Evolutionary conservation across 345 rosid species (phyloP).

Genomic region (Hibiscus syriacus): DNA sequence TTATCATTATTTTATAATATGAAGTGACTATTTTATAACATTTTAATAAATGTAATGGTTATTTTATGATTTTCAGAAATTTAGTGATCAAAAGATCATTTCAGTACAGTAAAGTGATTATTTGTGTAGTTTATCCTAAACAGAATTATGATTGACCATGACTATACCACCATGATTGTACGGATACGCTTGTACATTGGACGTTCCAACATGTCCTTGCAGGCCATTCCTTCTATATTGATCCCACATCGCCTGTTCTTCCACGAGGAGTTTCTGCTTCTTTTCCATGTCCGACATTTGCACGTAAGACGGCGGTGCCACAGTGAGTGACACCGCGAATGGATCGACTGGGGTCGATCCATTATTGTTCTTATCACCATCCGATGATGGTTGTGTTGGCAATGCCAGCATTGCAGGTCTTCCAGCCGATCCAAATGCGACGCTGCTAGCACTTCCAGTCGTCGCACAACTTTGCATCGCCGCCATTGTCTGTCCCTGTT

Average conservation of each 20-base stretch:
- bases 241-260: conserved; percentile 61
- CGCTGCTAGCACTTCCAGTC: conserved; percentile 27
- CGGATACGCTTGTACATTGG: conserved; percentile 24
- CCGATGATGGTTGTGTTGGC: conserved; percentile 37
- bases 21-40: too few relatives aligned
- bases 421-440: conserved; percentile 20
- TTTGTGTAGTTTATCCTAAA: too few relatives aligned
- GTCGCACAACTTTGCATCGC: conserved; percentile 19
- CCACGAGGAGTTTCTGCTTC: conserved; percentile 42
- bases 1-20: too few relatives aligned
- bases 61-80: too few relatives aligned
- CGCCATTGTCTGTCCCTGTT: conserved; percentile 29
- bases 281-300: conserved; percentile 61
- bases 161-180: conserved; percentile 22
- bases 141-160: conserved; percentile 16
- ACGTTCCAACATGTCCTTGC: conserved; percentile 39
- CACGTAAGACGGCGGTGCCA: conserved; percentile 48
- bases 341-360: conserved; percentile 25
- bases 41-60: too few relatives aligned
- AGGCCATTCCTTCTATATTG: conserved; percentile 40
- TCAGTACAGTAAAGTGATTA: too few relatives aligned
- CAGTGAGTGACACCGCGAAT: conserved; percentile 37
- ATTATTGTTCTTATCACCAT: neutral
- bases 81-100: too few relatives aligned
- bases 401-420: conserved; percentile 38